Conservation (phyloP, 2,329 filamentous ascomycete genomes). For the Cladosporium sp. region DNA sequence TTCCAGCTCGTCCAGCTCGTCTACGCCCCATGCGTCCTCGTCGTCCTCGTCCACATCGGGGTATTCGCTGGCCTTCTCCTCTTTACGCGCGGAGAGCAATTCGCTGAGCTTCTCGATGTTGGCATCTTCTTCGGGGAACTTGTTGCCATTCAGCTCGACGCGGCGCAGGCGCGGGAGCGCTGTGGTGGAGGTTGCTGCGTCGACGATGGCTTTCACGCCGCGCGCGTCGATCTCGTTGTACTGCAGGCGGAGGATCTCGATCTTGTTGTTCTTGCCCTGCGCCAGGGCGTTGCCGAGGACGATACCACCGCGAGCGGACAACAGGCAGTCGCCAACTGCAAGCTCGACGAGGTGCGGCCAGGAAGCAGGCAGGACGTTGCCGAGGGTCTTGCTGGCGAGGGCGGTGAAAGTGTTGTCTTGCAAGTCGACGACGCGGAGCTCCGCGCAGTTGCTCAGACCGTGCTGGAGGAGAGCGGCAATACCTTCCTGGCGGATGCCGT, state of each 20-base stretch:
- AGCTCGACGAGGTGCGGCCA: slow-evolving; percentile 81
- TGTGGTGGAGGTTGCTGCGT: slow-evolving; percentile 59
- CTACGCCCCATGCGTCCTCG: slow-evolving; percentile 81
- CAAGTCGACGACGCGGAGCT: slow-evolving; percentile 77
- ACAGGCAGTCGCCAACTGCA: slow-evolving; percentile 82
- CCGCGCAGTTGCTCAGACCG: slow-evolving; percentile 69
- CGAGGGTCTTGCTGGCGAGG: slow-evolving; percentile 74
- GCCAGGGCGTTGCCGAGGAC: slow-evolving; percentile 71
- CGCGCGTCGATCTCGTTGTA: slow-evolving; percentile 90
- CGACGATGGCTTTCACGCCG: slow-evolving; percentile 69
- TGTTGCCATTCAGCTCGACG: slow-evolving; percentile 95
- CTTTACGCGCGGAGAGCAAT: slow-evolving; percentile 51
- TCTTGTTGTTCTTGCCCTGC: slow-evolving; percentile 72
- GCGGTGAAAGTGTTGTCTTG: slow-evolving; percentile 97
- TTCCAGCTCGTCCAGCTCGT: slow-evolving; percentile 83
- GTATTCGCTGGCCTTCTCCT: slow-evolving; percentile 55
- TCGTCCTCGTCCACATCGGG: slow-evolving; percentile 61
- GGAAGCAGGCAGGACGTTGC: slow-evolving; percentile 64
- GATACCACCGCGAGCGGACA: slow-evolving; percentile 74
- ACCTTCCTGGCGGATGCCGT: slow-evolving; percentile 92
- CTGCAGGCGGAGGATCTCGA: slow-evolving; percentile 80
- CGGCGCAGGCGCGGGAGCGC: slow-evolving; percentile 75
- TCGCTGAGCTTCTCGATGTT: slow-evolving; percentile 67
- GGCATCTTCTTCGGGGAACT: slow-evolving; percentile 82
- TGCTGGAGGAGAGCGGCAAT: slow-evolving; percentile 77